phyloP scores from a whole-genome alignment of 371 early-diverging fungal genomes.

The Mortierella sp. region DNA sequence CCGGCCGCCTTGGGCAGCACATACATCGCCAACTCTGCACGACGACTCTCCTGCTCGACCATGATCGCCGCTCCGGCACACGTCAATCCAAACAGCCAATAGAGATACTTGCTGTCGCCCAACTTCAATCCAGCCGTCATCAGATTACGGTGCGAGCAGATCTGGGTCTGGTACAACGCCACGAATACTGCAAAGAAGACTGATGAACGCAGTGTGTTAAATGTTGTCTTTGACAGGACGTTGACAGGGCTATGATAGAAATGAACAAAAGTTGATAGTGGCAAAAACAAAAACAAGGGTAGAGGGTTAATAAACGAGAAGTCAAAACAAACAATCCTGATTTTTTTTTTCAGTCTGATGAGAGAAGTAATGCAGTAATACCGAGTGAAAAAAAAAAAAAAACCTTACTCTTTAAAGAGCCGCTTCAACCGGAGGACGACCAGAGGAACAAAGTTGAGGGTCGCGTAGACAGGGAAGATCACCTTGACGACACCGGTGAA shows the following conservation, averaged over 20 bases:
- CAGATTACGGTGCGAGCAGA: conserved; percentile 73
- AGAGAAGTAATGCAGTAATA: background rate
- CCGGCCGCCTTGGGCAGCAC: conserved; percentile 73
- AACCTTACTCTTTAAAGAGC: conserved; percentile 69
- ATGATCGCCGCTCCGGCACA: conserved; percentile 71
- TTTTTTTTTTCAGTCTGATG: background rate
- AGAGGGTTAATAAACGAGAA: background rate
- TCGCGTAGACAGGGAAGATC: conserved; percentile 78
- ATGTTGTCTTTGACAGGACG: conserved; percentile 62
- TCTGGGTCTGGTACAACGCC: conserved; percentile 68
- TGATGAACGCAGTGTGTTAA: conserved; percentile 72
- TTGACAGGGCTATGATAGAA: conserved; percentile 61
- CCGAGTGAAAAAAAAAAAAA: too few species aligned
- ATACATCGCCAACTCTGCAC: conserved; percentile 79
- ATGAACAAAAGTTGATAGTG: background rate
- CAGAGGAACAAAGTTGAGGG: conserved; percentile 80
- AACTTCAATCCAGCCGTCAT: conserved; percentile 49
- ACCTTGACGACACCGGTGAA: conserved; percentile 68
- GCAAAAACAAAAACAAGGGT: background rate
- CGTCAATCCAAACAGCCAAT: conserved; percentile 71
- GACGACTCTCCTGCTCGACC: conserved; percentile 76
- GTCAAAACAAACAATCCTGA: background rate
- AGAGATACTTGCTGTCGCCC: conserved; percentile 74
- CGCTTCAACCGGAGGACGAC: conserved; percentile 68
- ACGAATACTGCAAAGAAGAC: conserved; percentile 75